Evolutionary conservation across 805 yeast genomes (phyloP), one percentile per base, ranked within the genome.

Genomic region (Millerago galiae): DNA sequence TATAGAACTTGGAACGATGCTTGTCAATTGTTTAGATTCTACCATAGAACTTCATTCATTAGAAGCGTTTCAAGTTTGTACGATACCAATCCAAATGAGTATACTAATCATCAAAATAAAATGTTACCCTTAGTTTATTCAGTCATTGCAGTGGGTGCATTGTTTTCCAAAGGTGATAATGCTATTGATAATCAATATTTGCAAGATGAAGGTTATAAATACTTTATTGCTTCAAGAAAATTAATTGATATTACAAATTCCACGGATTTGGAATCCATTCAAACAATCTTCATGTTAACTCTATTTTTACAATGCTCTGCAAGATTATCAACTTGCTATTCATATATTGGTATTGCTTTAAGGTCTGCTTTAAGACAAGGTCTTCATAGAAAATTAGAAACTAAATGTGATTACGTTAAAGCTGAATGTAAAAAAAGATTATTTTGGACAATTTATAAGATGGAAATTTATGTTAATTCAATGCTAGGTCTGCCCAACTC

Each of bases 381-480:
- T 0, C 67, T 85, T 24, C 97, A 89, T 59, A 71, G 87, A 29
- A 75, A 75, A 65, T 77, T 54, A 18, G 57, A 56, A n/a, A 52
- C 62, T 1, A 55, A 72, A 59, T 44, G 80, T 70, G 62, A 65
- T 71, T 61, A 90, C 0, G 81, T 90, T 39, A 95, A 84, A 58
- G 71, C 82, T 30, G 96, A 90, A 57, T 84, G 88, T 38, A 71
- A 95, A 43, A 90, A 88, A 59, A 71, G 96, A 47, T 66, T 89
- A 25, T 89, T 89, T 59, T 89, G 87, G 80, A 85, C 96, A 0
- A 82, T 90, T 45, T 83, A 85, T 61, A 89, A 90, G 59, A 76
- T 89, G 85, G 96, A 90, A 59, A 79, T 88, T 32, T 90, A 90
- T 58, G 85, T 89, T 44, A 87, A 88, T 60, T 85, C 96, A 3